Conservation (phyloP, 1,139 yeast genomes). For the Diutina mesorugosa region DNA sequence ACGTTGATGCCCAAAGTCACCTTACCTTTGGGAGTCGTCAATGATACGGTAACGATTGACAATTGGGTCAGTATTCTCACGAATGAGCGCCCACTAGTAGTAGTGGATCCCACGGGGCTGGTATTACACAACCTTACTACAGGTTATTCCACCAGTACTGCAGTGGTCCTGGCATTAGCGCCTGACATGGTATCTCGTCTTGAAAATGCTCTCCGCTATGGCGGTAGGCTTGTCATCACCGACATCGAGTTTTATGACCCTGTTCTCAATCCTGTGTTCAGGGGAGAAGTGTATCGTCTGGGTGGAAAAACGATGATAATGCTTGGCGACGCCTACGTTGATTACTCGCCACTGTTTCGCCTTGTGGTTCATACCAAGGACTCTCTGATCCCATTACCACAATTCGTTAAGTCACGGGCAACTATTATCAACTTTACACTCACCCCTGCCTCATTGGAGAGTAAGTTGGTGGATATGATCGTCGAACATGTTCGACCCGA, state of each 20-base stretch:
- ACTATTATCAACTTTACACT: neutral
- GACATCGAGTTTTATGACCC: neutral
- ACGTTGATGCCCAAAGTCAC: neutral
- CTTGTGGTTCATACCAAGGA: neutral
- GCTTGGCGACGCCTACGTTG: neutral
- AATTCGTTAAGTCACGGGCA: neutral
- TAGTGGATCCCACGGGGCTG: neutral
- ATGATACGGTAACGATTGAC: neutral
- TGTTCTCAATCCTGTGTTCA: neutral
- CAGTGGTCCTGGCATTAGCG: neutral
- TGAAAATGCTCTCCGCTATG: neutral
- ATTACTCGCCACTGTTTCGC: neutral
- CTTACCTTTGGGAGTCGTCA: neutral
- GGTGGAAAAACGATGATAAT: neutral
- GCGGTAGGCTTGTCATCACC: neutral
- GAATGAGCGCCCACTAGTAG: neutral
- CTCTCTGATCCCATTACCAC: neutral
- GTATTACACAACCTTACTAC: neutral
- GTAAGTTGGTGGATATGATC: neutral
- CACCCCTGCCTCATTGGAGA: neutral
- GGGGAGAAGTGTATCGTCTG: neutral
- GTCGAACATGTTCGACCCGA: neutral
- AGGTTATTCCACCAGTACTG: neutral
- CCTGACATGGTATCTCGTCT: neutral
- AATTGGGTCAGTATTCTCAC: neutral